Evolutionary conservation across 495 filamentous ascomycete species (phyloP).

Genomic region (Xylaria flabelliformis): DNA sequence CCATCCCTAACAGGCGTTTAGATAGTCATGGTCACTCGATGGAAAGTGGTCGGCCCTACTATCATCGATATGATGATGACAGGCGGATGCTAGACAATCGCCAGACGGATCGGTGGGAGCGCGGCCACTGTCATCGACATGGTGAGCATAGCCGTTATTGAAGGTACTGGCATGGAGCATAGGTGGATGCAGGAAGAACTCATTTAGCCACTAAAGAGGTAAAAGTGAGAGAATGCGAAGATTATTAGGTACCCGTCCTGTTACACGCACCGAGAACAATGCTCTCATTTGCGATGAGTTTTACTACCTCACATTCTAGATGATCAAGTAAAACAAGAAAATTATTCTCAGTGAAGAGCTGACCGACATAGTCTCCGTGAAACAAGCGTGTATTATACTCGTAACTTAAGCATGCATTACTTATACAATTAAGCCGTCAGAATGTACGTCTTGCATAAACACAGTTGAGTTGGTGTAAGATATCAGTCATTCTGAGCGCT

Average conservation of each 20-base stretch:
- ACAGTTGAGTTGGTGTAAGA: not conserved
- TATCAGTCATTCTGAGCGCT: not conserved
- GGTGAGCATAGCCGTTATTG: not conserved
- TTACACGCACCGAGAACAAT: not conserved
- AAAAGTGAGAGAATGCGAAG: not conserved
- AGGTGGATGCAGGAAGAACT: not conserved
- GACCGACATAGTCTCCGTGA: no score
- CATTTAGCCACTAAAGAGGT: not conserved
- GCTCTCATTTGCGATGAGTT: not conserved
- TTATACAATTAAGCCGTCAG: not conserved
- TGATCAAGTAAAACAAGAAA: not conserved
- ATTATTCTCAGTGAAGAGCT: not conserved
- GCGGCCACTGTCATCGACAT: not conserved
- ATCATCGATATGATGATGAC: not conserved
- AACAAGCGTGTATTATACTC: not conserved
- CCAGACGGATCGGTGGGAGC: not conserved
- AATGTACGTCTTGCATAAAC: not conserved
- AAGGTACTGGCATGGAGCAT: not conserved
- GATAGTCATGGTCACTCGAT: not conserved
- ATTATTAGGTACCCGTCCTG: not conserved
- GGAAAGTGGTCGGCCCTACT: not conserved
- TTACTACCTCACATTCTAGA: not conserved
- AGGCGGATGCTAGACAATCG: not conserved
- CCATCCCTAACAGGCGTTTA: not conserved
- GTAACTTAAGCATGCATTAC: no score